phyloP scores from a whole-genome alignment of 129 eudicot genomes.

The Tanacetum coccineum region DNA sequence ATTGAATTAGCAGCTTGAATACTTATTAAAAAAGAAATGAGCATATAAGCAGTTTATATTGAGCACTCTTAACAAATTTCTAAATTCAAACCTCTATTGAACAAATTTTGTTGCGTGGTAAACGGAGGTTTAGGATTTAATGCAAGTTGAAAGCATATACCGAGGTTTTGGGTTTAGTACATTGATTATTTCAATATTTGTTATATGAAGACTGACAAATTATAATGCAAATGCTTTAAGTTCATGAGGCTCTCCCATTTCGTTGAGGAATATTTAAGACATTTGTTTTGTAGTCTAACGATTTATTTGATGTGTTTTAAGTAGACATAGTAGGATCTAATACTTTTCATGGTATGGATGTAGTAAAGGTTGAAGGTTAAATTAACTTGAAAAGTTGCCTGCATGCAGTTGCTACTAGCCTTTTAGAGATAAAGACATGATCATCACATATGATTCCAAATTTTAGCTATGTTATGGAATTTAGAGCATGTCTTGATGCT shows the following conservation, averaged over 20 bases:
- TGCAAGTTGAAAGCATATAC: constrained; percentile 9
- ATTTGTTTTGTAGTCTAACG: not conserved
- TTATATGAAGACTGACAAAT: not conserved
- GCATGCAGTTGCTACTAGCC: not conserved
- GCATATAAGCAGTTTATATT: no score
- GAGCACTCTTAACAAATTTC: no score
- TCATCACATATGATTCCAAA: not conserved
- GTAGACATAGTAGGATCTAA: not conserved
- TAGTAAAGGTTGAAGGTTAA: not conserved
- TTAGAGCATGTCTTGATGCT: not conserved
- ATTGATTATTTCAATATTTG: not conserved
- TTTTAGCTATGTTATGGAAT: not conserved
- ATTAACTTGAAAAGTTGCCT: not conserved
- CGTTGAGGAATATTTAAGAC: not conserved
- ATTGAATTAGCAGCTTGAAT: no score
- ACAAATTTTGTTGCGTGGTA: not conserved
- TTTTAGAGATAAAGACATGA: not conserved
- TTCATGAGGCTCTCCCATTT: not conserved
- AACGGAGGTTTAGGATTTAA: not conserved
- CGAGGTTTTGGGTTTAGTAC: not conserved
- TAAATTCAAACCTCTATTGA: not conserved
- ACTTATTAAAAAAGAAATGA: no score
- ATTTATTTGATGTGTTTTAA: not conserved
- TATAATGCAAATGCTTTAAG: constrained; percentile 1
- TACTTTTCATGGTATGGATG: not conserved